Conservation (phyloP, 495 filamentous ascomycete genomes). For the Pyronema omphalodes region DNA sequence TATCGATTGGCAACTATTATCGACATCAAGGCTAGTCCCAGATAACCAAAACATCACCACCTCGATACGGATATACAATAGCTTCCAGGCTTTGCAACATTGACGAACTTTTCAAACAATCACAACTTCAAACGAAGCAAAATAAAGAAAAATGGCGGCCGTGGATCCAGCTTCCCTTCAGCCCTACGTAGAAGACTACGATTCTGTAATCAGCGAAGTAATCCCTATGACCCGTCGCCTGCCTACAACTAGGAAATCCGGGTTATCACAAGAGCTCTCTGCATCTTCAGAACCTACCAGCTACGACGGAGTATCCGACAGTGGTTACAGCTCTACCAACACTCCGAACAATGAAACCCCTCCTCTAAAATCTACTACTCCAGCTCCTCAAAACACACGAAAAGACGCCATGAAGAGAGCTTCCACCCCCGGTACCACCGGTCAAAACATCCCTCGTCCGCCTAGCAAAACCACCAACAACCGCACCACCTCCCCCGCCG, state of each 20-base stretch:
- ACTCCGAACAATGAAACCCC: conserved; percentile 21
- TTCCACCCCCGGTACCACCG: conserved; percentile 3
- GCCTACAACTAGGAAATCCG: conserved; percentile 15
- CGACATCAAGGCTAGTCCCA: too few relatives aligned
- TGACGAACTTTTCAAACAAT: not conserved
- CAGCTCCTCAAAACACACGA: conserved; percentile 9
- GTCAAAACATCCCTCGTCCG: conserved; percentile 6
- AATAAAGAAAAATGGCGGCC: not conserved
- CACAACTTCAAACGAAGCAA: not conserved
- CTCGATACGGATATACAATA: not conserved
- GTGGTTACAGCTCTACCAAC: conserved; percentile 20
- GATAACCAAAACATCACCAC: too few relatives aligned
- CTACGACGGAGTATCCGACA: conserved; percentile 21
- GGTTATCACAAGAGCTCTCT: conserved; percentile 16
- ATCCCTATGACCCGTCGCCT: conserved; percentile 17
- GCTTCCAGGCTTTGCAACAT: not conserved
- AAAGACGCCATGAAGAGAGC: conserved; percentile 1
- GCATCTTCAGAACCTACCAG: conserved; percentile 6
- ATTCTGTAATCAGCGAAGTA: conserved; percentile 21
- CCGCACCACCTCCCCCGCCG: conserved; percentile 13
- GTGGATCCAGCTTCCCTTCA: conserved; percentile 1
- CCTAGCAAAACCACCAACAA: conserved; percentile 16
- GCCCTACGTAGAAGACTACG: conserved; percentile 24
- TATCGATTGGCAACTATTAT: too few relatives aligned
- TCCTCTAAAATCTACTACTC: conserved; percentile 12